Evolutionary conservation across 1,284 basidiomycete genomes (phyloP).

Genomic region (Leucoagaricus sp.): DNA sequence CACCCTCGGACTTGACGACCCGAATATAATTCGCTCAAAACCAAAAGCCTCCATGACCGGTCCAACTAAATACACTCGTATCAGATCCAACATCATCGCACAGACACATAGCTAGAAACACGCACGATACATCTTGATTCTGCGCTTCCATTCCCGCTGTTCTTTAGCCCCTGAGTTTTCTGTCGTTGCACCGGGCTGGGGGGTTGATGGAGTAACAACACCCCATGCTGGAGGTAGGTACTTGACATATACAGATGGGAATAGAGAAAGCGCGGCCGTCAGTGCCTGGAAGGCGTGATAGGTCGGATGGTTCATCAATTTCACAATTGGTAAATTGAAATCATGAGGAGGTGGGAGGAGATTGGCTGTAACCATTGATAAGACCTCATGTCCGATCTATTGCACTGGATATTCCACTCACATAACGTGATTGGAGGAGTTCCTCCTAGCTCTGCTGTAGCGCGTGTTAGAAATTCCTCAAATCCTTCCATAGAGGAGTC

Average conservation of each 20-base stretch:
- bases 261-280: constrained; percentile 75
- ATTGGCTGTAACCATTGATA: constrained; percentile 57
- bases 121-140: constrained; percentile 89
- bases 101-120: constrained; percentile 24
- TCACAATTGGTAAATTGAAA: constrained; percentile 68
- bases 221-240: constrained; percentile 81
- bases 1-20: constrained; percentile 50
- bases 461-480: constrained; percentile 72
- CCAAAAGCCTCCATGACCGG: constrained; percentile 74
- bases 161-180: constrained; percentile 50
- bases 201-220: constrained; percentile 58
- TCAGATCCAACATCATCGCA: constrained; percentile 13
- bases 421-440: constrained; percentile 72
- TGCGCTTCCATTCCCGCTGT: constrained; percentile 74
- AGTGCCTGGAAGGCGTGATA: constrained; percentile 78
- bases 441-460: constrained; percentile 44
- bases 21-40: constrained; percentile 61
- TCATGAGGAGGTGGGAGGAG: constrained; percentile 84
- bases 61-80: constrained; percentile 51
- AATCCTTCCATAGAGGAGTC: constrained; percentile 72
- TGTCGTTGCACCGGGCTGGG: constrained; percentile 36
- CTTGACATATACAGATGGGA: constrained; percentile 74
- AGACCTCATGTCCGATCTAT: constrained; percentile 9
- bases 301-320: constrained; percentile 72
- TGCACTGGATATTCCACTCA: constrained; percentile 39